phyloP scores from a whole-genome alignment of 106 monocot species.

The Phalaenopsis equestris region DNA sequence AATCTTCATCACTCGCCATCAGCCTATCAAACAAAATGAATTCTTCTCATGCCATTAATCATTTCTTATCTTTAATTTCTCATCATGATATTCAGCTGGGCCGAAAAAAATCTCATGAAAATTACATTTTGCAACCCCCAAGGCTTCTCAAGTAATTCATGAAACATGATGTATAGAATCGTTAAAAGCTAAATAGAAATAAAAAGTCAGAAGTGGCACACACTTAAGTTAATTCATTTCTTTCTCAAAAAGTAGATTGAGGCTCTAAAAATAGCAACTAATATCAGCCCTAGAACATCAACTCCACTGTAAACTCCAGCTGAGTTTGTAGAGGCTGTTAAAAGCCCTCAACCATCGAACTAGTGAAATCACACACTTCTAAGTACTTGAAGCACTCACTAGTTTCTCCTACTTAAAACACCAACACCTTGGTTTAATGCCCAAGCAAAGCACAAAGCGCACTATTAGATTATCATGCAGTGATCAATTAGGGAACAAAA shows the following conservation, averaged over 20 bases:
- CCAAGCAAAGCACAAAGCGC: too few relatives aligned
- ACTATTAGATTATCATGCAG: too few relatives aligned
- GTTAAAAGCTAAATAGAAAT: background rate
- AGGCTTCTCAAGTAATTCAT: background rate
- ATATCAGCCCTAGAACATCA: conserved; percentile 83
- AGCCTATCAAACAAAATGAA: background rate
- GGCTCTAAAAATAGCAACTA: conserved; percentile 84
- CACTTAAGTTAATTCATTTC: conserved; percentile 73
- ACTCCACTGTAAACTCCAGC: conserved; percentile 48
- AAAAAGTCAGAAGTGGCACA: background rate
- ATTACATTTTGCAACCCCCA: background rate
- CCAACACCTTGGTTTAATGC: too few relatives aligned
- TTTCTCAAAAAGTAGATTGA: conserved; percentile 89
- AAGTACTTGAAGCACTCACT: too few relatives aligned
- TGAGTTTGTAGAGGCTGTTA: conserved; percentile 30
- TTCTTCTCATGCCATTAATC: background rate
- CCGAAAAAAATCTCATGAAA: background rate
- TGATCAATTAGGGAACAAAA: too few relatives aligned
- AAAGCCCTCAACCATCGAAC: too few relatives aligned
- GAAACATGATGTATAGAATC: background rate
- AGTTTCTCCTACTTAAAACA: too few relatives aligned
- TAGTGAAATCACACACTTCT: too few relatives aligned
- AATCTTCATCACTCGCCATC: background rate
- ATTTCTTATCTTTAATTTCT: background rate
- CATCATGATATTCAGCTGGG: background rate